Evolutionary conservation across 768 basidiomycete species (phyloP).

Genomic region (Pleurotus djamor): DNA sequence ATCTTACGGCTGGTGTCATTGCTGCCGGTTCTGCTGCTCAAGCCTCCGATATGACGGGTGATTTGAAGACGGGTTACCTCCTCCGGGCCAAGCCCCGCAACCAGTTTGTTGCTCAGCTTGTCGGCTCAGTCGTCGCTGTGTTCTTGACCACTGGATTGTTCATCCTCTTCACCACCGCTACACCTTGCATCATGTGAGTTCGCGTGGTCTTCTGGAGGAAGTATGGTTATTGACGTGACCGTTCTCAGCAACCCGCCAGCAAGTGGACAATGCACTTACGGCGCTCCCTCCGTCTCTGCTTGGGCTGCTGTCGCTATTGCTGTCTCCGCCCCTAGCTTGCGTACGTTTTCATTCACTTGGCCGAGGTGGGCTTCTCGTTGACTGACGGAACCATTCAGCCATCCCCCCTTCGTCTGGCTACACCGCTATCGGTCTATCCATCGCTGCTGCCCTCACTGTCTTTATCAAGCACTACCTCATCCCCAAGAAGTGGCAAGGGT

Average conservation of each 20-base stretch:
- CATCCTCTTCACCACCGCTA: constrained; percentile 59
- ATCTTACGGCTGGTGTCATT: constrained; percentile 51
- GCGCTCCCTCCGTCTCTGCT: constrained; percentile 53
- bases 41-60: constrained; percentile 63
- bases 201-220: neutral
- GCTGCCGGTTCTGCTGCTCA: constrained; percentile 56
- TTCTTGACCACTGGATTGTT: constrained; percentile 60
- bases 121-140: constrained; percentile 54
- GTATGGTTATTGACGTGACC: constrained; percentile 6
- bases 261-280: constrained; percentile 42
- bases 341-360: constrained; percentile 19
- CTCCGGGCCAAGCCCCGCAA: constrained; percentile 61
- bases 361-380: neutral
- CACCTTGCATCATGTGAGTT: constrained; percentile 56
- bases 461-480: constrained; percentile 43
- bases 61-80: constrained; percentile 70
- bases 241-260: constrained; percentile 22
- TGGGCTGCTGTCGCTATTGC: constrained; percentile 58
- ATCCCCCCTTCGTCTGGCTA: constrained; percentile 56
- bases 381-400: constrained; percentile 22
- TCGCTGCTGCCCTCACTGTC: constrained; percentile 41
- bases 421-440: constrained; percentile 51
- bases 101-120: constrained; percentile 59
- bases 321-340: constrained; percentile 46
- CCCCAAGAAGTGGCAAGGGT: constrained; percentile 47